A percentile compares a stretch with the other conserved stretches of the same genome.
Evolutionary conservation across 352 stramenopile genomes (phyloP).

Genomic region (Elongisporangium anandrum): DNA sequence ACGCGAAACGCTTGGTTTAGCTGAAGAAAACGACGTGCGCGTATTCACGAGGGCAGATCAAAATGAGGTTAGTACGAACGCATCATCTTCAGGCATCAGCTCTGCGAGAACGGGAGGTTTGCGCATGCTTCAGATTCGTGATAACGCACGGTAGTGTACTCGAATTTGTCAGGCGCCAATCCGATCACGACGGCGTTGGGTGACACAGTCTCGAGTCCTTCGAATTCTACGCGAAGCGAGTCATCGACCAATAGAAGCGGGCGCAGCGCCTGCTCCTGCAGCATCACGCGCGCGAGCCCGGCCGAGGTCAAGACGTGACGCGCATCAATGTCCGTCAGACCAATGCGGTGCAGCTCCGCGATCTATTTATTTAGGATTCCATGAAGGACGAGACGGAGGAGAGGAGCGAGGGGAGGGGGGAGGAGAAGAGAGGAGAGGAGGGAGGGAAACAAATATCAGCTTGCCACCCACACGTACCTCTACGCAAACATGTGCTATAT

Average conservation of each 20-base stretch:
- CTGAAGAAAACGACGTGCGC: slow-evolving; percentile 8
- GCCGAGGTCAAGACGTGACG: slow-evolving; percentile 43
- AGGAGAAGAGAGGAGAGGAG: background rate
- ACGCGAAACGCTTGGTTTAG: slow-evolving; percentile 54
- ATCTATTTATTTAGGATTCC: slow-evolving; percentile 16
- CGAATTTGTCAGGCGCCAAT: slow-evolving; percentile 41
- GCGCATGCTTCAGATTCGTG: background rate
- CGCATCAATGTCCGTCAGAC: slow-evolving; percentile 27
- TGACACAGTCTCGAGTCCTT: slow-evolving; percentile 24
- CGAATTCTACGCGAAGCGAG: slow-evolving; percentile 42
- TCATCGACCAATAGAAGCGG: slow-evolving; percentile 43
- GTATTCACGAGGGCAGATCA: background rate
- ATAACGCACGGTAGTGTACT: slow-evolving; percentile 41
- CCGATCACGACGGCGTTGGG: slow-evolving; percentile 62
- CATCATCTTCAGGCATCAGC: background rate
- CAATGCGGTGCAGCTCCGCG: slow-evolving; percentile 38
- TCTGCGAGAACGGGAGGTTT: background rate
- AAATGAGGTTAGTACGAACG: background rate
- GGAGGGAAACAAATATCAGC: background rate
- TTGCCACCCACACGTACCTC: background rate
- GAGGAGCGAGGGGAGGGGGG: too few species aligned
- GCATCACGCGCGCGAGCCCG: slow-evolving; percentile 28
- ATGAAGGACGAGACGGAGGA: background rate
- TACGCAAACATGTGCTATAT: background rate
- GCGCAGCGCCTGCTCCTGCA: slow-evolving; percentile 29